phyloP scores from a whole-genome alignment of 1,139 yeast species.

The Saccharomycopsis crataegensis region DNA sequence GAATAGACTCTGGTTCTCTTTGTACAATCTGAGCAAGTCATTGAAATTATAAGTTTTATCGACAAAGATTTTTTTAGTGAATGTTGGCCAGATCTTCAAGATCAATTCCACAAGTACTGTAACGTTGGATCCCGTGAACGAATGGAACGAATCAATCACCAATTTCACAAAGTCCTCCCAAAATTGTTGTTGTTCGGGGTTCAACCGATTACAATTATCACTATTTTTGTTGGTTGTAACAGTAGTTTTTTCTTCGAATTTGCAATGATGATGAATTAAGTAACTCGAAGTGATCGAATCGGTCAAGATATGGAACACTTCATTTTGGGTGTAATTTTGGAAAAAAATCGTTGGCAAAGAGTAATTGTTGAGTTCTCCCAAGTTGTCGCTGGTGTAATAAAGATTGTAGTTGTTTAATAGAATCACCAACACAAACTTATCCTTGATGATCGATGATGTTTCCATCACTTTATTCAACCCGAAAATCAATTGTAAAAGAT shows the following conservation, averaged over 20 bases:
- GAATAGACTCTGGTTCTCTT: slow-evolving; percentile 37
- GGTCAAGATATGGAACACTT: slow-evolving; percentile 11
- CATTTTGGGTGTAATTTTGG: slow-evolving; percentile 11
- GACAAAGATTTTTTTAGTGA: slow-evolving; percentile 35
- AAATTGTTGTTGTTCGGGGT: slow-evolving; percentile 27
- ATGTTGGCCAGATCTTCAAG: slow-evolving; percentile 43
- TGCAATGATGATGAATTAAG: slow-evolving; percentile 1
- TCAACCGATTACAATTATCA: not conserved
- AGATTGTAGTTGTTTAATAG: slow-evolving; percentile 8
- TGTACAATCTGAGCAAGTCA: slow-evolving; percentile 43
- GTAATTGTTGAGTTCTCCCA: not conserved
- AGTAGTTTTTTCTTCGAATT: not conserved
- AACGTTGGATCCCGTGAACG: slow-evolving; percentile 50
- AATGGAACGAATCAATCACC: slow-evolving; percentile 43
- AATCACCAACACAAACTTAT: slow-evolving; percentile 2
- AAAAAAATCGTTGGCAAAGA: slow-evolving; percentile 15
- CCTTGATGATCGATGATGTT: not conserved
- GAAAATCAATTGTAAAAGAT: not conserved
- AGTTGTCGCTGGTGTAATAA: slow-evolving; percentile 1
- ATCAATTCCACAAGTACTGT: slow-evolving; percentile 37
- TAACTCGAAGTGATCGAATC: slow-evolving; percentile 3
- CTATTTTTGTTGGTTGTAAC: too few relatives aligned
- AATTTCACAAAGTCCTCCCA: slow-evolving; percentile 44
- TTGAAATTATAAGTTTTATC: slow-evolving; percentile 28
- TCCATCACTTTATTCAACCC: slow-evolving; percentile 4